Conservation (phyloP, 257 asterid genomes). For the Mentha longifolia region DNA sequence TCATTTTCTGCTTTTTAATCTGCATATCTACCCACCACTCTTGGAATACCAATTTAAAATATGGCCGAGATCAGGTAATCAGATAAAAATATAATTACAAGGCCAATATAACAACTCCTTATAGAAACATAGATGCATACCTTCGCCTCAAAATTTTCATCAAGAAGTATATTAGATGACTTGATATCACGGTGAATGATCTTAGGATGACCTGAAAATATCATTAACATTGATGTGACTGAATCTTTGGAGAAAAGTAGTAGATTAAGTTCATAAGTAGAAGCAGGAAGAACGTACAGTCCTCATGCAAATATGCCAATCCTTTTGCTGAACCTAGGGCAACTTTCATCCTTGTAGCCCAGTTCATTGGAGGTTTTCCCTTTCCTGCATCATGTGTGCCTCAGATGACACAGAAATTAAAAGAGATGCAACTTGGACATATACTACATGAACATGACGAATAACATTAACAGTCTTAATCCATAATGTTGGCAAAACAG, state of each 20-base stretch:
- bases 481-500: conserved; percentile 20
- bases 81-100: neutral
- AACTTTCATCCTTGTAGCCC: conserved; percentile 80
- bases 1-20: neutral
- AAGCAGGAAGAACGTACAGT: conserved; percentile 60
- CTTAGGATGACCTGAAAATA: conserved; percentile 77
- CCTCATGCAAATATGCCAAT: conserved; percentile 86
- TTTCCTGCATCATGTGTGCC: conserved; percentile 54
- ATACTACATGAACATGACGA: conserved; percentile 3
- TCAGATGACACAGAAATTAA: conserved; percentile 28
- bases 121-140: conserved; percentile 37
- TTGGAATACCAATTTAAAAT: neutral
- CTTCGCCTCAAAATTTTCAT: conserved; percentile 80
- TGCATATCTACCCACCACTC: neutral
- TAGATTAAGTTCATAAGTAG: conserved; percentile 22
- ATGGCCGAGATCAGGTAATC: neutral
- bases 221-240: conserved; percentile 30
- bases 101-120: conserved; percentile 2
- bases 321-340: conserved; percentile 86
- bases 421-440: conserved; percentile 33
- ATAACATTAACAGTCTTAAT: conserved; percentile 22
- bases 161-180: conserved; percentile 85
- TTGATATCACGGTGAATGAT: conserved; percentile 91
- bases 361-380: conserved; percentile 59
- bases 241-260: conserved; percentile 22